Conservation (phyloP, 352 stramenopile genomes). For the Phytophthora pisi region DNA sequence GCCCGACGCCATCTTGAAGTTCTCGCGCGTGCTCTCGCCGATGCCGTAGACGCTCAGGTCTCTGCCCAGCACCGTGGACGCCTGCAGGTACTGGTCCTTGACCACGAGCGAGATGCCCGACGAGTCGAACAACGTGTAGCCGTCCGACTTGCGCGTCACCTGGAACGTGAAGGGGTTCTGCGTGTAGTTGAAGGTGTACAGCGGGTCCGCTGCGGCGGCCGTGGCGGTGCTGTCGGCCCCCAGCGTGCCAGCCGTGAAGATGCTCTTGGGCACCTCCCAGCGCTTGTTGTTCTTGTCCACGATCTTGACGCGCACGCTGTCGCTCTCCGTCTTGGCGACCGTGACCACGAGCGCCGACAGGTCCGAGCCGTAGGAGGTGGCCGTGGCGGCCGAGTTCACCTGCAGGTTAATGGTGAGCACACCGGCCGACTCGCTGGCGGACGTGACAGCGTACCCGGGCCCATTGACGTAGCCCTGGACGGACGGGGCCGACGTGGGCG, state of each 20-base stretch:
- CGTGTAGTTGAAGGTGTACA: slow-evolving; percentile 47
- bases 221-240: slow-evolving; percentile 12
- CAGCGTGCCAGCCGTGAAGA: slow-evolving; percentile 43
- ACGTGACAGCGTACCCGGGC: slow-evolving; percentile 44
- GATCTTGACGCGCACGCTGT: slow-evolving; percentile 61
- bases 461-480: slow-evolving; percentile 38
- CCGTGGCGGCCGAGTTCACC: slow-evolving; percentile 28
- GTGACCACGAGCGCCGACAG: slow-evolving; percentile 49
- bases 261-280: slow-evolving; percentile 49
- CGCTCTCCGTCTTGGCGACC: slow-evolving; percentile 40
- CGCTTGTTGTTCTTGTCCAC: slow-evolving; percentile 54
- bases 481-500: slow-evolving; percentile 20
- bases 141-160: slow-evolving; percentile 43
- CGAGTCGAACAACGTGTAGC: slow-evolving; percentile 51
- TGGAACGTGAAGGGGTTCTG: slow-evolving; percentile 48
- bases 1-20: slow-evolving; percentile 41
- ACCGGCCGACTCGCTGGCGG: slow-evolving; percentile 32
- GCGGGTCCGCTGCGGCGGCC: slow-evolving; percentile 4
- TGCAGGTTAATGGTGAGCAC: slow-evolving; percentile 40
- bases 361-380: slow-evolving; percentile 40
- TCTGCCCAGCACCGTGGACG: slow-evolving; percentile 27
- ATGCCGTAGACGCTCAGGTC: slow-evolving; percentile 48
- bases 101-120: slow-evolving; percentile 41
- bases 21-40: slow-evolving; percentile 44
- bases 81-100: slow-evolving; percentile 53